Evolutionary conservation across 2,329 filamentous ascomycete genomes (phyloP).

Genomic region (Colletotrichum chrysophilum): DNA sequence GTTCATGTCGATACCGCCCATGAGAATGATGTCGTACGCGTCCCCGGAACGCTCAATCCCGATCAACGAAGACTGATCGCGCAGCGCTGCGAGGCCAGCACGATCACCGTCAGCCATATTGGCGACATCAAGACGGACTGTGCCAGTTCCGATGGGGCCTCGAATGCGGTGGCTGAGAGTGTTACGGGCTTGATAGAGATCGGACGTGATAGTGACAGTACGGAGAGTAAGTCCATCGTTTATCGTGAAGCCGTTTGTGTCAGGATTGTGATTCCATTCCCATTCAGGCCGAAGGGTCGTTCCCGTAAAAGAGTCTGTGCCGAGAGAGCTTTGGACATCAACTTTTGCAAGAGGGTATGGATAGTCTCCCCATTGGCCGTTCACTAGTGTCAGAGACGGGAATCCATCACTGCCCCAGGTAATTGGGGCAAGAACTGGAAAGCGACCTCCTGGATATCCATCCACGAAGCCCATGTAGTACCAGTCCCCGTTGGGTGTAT

Average conservation of each 20-base stretch:
- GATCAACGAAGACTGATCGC: conserved; percentile 57
- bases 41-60: conserved; percentile 38
- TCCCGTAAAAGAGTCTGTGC: conserved; percentile 27
- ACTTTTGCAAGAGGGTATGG: conserved; percentile 29
- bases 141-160: conserved; percentile 50
- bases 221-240: conserved; percentile 43
- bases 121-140: conserved; percentile 51
- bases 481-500: conserved; percentile 58
- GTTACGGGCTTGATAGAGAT: conserved; percentile 51
- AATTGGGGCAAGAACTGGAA: conserved; percentile 59
- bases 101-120: conserved; percentile 55
- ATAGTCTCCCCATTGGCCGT: conserved; percentile 50
- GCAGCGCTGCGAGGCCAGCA: conserved; percentile 54
- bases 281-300: conserved; percentile 47
- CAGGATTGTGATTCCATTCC: conserved; percentile 69
- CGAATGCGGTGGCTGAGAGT: conserved; percentile 50
- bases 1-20: conserved; percentile 1
- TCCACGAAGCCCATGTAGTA: conserved; percentile 63
- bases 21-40: background rate
- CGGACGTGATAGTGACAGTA: conserved; percentile 54
- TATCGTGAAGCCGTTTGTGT: conserved; percentile 48
- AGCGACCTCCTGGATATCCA: conserved; percentile 59
- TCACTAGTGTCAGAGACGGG: conserved; percentile 44
- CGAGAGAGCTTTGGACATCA: conserved; percentile 1
- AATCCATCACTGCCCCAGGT: conserved; percentile 53